Base-by-base conservation (phyloP, 1,284 basidiomycete species). In the Austroboletus novae-zelandiae region DNA sequence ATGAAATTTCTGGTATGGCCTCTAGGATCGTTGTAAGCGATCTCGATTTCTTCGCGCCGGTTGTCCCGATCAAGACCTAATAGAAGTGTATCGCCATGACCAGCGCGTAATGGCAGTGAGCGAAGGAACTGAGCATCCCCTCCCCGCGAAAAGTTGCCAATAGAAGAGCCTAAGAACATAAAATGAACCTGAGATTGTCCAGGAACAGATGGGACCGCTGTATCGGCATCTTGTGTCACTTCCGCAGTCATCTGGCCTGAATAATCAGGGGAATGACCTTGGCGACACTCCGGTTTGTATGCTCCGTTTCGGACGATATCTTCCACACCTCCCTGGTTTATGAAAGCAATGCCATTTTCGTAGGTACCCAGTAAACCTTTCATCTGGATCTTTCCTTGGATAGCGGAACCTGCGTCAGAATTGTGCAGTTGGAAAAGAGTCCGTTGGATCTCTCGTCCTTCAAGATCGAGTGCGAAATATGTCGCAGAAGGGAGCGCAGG, bases 391-490 rank as follows among this genome's bases (percentile, higher is more conserved):
- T 87, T 89, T 45, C 86, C 89, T 37, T 74, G 57, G 9, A 94
- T 74, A 25, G 73, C 70, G n/a, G 73, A 65, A 23, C 91, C 91
- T 46, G 91, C 74, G 10, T 80, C 75, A 14, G 76, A 89, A 58
- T 73, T 67, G 37, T 78, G 70, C 56, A 98, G 84, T 61, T 86
- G 78, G 34, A 72, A 72, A 42, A 98, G 77, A 5, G 92, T 91
- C 23, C 94, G 84, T 55, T 87, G 79, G 31, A 98, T 83, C 66
- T 98, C 94, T 47, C 80, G 80, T 58, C 87, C 78, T 68, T 96
- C 93, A 27, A 98, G 84, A 65, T 98, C 96, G 47, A 99, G 86
- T 13, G 95, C 94, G 73, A 91, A 94, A 71, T 97, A 98, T 1
- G 85, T 89, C 62, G 91, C 83, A 10, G 83, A 80, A 1, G 83